Conservation (phyloP, 495 filamentous ascomycete species). For the Rusavskia elegans region DNA sequence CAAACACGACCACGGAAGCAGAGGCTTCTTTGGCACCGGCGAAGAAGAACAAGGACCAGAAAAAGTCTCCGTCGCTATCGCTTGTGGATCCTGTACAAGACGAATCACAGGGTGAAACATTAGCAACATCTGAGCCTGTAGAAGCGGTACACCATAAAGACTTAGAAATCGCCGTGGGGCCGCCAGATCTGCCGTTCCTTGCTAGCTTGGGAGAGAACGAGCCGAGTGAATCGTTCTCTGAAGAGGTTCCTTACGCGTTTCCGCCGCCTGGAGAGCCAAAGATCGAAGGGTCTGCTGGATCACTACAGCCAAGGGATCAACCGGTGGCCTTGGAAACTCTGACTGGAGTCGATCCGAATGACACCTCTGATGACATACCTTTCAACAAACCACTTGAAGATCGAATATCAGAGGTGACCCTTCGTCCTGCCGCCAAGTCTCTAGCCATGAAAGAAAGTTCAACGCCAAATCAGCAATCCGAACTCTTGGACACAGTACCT, state of each 20-base stretch:
- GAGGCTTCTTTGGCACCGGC: neutral
- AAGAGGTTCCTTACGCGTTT: neutral
- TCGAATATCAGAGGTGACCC: too few relatives aligned
- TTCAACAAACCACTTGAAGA: too few relatives aligned
- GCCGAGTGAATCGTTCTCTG: neutral
- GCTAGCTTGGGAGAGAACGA: neutral
- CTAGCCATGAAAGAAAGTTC: too few relatives aligned
- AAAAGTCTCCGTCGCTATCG: slow-evolving; percentile 8
- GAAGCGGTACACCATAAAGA: neutral
- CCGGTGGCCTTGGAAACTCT: neutral
- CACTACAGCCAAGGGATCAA: neutral
- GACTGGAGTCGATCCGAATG: neutral
- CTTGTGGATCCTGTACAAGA: slow-evolving; percentile 12
- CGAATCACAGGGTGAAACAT: neutral
- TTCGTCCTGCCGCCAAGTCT: neutral
- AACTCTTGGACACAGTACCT: neutral
- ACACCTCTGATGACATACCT: too few relatives aligned
- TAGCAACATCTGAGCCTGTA: neutral
- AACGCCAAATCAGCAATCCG: neutral
- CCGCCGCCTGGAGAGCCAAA: neutral
- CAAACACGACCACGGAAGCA: neutral
- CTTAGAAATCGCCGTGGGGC: neutral
- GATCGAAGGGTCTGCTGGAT: neutral
- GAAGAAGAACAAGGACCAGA: slow-evolving; percentile 24
- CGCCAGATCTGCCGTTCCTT: neutral